phyloP scores from a whole-genome alignment of 2,329 filamentous ascomycete genomes.

The Nigrograna mackinnonii region DNA sequence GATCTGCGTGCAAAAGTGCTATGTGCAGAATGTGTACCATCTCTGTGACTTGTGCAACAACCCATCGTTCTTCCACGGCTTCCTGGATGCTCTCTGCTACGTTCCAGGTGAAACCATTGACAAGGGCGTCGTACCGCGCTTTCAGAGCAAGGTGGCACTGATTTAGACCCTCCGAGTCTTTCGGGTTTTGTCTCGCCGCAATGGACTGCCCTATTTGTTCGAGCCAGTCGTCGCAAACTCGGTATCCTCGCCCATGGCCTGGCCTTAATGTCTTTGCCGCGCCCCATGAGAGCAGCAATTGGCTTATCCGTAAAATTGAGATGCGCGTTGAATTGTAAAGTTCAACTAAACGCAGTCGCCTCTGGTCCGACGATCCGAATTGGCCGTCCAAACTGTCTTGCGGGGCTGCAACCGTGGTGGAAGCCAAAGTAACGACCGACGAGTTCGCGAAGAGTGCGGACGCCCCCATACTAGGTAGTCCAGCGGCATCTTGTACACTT shows the following conservation, averaged over 20 bases:
- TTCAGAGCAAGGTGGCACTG: slow-evolving; percentile 54
- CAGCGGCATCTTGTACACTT: slow-evolving; percentile 75
- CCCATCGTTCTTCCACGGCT: slow-evolving; percentile 65
- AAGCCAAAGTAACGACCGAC: slow-evolving; percentile 43
- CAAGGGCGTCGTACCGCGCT: slow-evolving; percentile 51
- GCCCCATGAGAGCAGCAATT: slow-evolving; percentile 39
- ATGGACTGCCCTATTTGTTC: slow-evolving; percentile 35
- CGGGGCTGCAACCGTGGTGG: slow-evolving; percentile 6
- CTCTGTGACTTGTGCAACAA: slow-evolving; percentile 68
- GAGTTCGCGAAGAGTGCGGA: slow-evolving; percentile 50
- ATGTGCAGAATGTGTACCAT: slow-evolving; percentile 74
- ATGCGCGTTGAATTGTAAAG: slow-evolving; percentile 74
- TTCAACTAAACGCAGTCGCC: slow-evolving; percentile 69
- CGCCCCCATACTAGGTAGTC: slow-evolving; percentile 63
- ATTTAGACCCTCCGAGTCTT: slow-evolving; percentile 37
- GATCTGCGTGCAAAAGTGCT: slow-evolving; percentile 70
- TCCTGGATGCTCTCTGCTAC: slow-evolving; percentile 54
- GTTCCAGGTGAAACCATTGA: slow-evolving; percentile 50
- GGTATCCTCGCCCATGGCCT: slow-evolving; percentile 31
- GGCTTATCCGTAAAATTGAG: slow-evolving; percentile 47
- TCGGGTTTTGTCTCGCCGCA: slow-evolving; percentile 42
- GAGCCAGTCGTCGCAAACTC: slow-evolving; percentile 33
- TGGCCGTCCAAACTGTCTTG: slow-evolving; percentile 35
- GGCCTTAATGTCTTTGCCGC: slow-evolving; percentile 28
- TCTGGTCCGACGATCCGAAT: slow-evolving; percentile 66